Evolutionary conservation across 768 basidiomycete species (phyloP).

Genomic region (Tephrocybe sp.): DNA sequence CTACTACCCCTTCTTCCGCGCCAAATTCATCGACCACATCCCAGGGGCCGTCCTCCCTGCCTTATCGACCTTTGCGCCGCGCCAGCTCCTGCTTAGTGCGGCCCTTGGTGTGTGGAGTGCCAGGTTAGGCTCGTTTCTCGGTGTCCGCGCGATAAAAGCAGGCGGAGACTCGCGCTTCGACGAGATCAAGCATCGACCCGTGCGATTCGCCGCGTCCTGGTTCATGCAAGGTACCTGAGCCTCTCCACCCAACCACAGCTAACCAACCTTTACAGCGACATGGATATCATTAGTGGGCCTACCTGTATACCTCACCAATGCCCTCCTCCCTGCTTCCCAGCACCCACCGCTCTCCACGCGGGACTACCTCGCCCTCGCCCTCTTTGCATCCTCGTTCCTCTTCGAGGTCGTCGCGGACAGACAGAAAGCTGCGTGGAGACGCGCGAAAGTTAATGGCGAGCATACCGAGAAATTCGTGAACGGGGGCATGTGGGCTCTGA

Average conservation of each 20-base stretch:
- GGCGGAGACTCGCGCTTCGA: conserved; percentile 71
- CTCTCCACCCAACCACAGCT: background rate
- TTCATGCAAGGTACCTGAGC: conserved; percentile 49
- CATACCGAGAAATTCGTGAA: conserved; percentile 74
- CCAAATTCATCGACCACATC: conserved; percentile 42
- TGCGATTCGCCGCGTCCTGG: conserved; percentile 58
- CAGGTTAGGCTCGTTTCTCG: too few species aligned
- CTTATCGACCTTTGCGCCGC: too few species aligned
- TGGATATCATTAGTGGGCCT: conserved; percentile 72
- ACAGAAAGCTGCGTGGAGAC: conserved; percentile 67
- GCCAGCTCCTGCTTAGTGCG: too few species aligned
- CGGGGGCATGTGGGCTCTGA: conserved; percentile 64
- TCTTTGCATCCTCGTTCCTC: conserved; percentile 58
- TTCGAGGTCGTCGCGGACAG: conserved; percentile 64
- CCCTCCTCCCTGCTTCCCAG: conserved; percentile 45
- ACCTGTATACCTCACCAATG: conserved; percentile 66
- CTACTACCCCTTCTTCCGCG: conserved; percentile 59
- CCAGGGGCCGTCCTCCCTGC: too few species aligned
- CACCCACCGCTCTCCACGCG: conserved; percentile 52
- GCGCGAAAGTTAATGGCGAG: conserved; percentile 55
- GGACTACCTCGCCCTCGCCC: conserved; percentile 53
- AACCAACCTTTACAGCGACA: conserved; percentile 36
- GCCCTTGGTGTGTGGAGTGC: too few species aligned
- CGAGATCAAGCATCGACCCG: conserved; percentile 41
- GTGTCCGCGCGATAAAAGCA: conserved; percentile 40